These are phyloP conservation scores for Cordyceps militaris DNA, from an alignment of 2,329 filamentous ascomycete species.

Conservation along the genomic window DNA sequence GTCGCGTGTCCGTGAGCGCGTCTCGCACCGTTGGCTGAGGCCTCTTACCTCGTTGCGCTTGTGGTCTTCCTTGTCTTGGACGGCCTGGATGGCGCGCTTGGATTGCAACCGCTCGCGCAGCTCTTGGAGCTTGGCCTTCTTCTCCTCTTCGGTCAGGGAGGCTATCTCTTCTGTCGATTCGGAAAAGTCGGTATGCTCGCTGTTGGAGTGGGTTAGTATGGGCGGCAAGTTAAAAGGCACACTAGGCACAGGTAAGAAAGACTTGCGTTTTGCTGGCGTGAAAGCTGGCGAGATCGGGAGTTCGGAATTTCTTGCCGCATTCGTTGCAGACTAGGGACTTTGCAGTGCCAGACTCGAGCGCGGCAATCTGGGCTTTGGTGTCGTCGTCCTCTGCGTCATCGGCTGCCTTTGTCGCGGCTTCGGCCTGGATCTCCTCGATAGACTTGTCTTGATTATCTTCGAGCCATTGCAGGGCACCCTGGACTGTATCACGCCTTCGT, in stretches of 20 bases:
- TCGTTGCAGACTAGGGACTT: constrained; percentile 88
- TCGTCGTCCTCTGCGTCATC: constrained; percentile 43
- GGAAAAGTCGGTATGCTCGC: constrained; percentile 80
- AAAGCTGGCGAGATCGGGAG: constrained; percentile 73
- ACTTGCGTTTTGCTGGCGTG: constrained; percentile 79
- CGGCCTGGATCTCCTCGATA: constrained; percentile 67
- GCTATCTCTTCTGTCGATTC: constrained; percentile 91
- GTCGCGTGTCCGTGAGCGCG: background rate
- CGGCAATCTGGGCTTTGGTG: constrained; percentile 50
- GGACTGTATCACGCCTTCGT: constrained; percentile 48
- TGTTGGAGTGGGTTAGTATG: constrained; percentile 23
- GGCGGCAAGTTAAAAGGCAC: background rate
- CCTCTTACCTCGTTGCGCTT: constrained; percentile 74
- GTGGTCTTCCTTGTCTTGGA: constrained; percentile 70
- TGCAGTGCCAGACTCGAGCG: constrained; percentile 61
- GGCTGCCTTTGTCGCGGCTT: constrained; percentile 28
- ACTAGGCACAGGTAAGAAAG: background rate
- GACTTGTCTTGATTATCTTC: constrained; percentile 85
- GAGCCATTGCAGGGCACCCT: constrained; percentile 89
- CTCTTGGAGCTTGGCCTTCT: constrained; percentile 69
- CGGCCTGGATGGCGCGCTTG: constrained; percentile 62
- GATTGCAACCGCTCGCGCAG: constrained; percentile 63
- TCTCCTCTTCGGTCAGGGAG: constrained; percentile 86
- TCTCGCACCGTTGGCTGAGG: background rate
- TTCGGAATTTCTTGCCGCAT: constrained; percentile 85